Base-by-base conservation (phyloP, 2,329 filamentous ascomycete species). In the Thermomyces lanuginosus region DNA sequence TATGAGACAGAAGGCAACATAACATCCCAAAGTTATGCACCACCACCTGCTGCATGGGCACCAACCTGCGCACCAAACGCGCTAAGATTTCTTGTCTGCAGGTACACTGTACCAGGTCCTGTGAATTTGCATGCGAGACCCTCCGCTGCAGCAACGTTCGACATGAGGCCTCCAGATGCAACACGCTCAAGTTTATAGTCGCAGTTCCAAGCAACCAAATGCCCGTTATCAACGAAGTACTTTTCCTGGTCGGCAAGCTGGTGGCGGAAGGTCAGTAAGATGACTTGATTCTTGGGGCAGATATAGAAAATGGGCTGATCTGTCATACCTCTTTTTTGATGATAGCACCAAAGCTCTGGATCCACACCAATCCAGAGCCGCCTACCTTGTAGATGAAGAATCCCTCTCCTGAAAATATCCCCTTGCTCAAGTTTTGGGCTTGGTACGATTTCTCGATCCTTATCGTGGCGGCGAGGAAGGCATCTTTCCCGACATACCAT, bases 191-290 rank as follows among this genome's bases (percentile, higher is more conserved):
- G 72, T 4, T 80, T 66, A 44, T 95, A 98, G 45, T 92, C 82
- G 46, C 79, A 84, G 49, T 93, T 93, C 89, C 89, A 98, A 0
- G 89, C 86, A 0, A 95, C 83, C 1, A 95, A 64, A 41, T 95
- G 83, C 3, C 82, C 82, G 42, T 92, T 92, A 44, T 92, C 82
- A 30, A 93, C 74, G 38, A 89, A 81, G 53, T 93, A 95, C 40
- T 76, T 77, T 49, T 95, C 86, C 6, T 76, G 76, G 8, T 65
- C 61, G 1, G 37, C 36, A n/a, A 58, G 47, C 56, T 59, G 20
- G 3, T 11, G 8, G 1, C 15, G 9, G n/a, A 5, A 5, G n/a
- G 8, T 25, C n/a, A 28, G 26, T 22, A 11, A 14, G 4, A 2
- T n/a, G n/a, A n/a, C n/a, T n/a, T n/a, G n/a, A n/a, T n/a, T n/a